Base-by-base conservation (phyloP, 345 rosid genomes). In the Litchi chinensis region DNA sequence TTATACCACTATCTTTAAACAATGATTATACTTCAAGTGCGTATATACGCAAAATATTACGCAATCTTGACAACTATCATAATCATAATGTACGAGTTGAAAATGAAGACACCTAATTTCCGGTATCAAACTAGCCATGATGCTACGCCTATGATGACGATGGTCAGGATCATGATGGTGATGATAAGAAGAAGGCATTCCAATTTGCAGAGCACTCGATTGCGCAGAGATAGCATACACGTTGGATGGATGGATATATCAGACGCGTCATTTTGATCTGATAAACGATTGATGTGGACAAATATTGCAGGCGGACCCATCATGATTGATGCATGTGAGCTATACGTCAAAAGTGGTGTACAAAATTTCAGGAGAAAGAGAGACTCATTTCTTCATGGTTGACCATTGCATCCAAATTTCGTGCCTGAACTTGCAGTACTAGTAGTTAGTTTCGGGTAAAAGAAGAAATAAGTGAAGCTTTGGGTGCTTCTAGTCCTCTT, bases 71-170 rank as follows among this genome's bases (percentile, higher is more conserved):
- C 54, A 46, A 44, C 43, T 39, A 59, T 32, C 0, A 59, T 8
- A 59, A 62, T 77, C 66, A 83, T 86, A 81, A 79, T 86, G 70
- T 43, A 71, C 43, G 68, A 39, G 80, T 82, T 83, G 89, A 86
- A 80, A 68, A 1, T 43, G 43, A 8, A 67, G 44, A 11, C 48
- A 32, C 48, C 59, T 43, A 28, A 11, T 62, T 32, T 64, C 18
- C 21, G 68, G 67, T 67, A 77, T 83, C 76, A 79, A 79, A 72
- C 59, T 39, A 59, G 80, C 24, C 84, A 80, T 85, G 67, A 83
- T 76, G 76, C 62, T 15, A 18, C 28, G 41, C 0, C 65, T 19
- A 26, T 18, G 44, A 41, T 41, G 75, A 46, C 24, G 70, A 41
- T 32, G 39, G 28, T 64, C 40, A 26, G 24, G 65, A 60, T 39